Conservation (phyloP, 1,139 yeast genomes). For the Yamadazyma epiphylla region DNA sequence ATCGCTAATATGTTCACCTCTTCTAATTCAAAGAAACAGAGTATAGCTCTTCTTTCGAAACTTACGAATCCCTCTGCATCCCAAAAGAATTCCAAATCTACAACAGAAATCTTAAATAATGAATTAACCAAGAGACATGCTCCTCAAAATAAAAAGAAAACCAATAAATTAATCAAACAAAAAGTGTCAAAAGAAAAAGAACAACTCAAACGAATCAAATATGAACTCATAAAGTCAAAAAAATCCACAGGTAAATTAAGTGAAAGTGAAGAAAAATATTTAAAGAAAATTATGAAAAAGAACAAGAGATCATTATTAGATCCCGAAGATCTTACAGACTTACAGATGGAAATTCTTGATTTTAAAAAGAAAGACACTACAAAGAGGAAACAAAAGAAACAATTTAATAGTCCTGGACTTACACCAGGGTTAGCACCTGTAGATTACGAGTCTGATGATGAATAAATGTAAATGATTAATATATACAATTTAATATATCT, state of each 20-base stretch:
- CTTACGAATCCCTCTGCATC: slow-evolving; percentile 1
- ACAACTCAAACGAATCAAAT: slow-evolving; percentile 48
- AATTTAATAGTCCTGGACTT: slow-evolving; percentile 60
- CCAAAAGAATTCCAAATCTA: slow-evolving; percentile 8
- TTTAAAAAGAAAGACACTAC: slow-evolving; percentile 12
- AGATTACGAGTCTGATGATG: slow-evolving; percentile 51
- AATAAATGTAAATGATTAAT: slow-evolving; percentile 12
- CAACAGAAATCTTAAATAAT: slow-evolving; percentile 34
- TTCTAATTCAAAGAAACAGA: slow-evolving; percentile 27
- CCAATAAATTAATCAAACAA: slow-evolving; percentile 21
- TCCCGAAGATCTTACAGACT: slow-evolving; percentile 5
- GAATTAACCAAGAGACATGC: slow-evolving; percentile 29
- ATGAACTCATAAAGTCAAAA: slow-evolving; percentile 41
- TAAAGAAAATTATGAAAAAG: slow-evolving; percentile 45
- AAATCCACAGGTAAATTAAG: slow-evolving; percentile 31
- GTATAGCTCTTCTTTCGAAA: slow-evolving; percentile 23
- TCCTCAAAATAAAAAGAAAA: slow-evolving; percentile 14
- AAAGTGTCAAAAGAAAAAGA: slow-evolving; percentile 32
- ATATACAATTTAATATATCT: slow-evolving; percentile 6
- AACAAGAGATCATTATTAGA: slow-evolving; percentile 30
- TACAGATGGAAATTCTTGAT: slow-evolving; percentile 13
- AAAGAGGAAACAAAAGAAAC: slow-evolving; percentile 28
- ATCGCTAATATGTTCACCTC: slow-evolving; percentile 19
- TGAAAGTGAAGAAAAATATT: slow-evolving; percentile 43
- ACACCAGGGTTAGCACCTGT: slow-evolving; percentile 95